These are phyloP conservation scores for Aurantiochytrium sp. DNA, from an alignment of 108 stramenopile genomes.

Conservation along the genomic window DNA sequence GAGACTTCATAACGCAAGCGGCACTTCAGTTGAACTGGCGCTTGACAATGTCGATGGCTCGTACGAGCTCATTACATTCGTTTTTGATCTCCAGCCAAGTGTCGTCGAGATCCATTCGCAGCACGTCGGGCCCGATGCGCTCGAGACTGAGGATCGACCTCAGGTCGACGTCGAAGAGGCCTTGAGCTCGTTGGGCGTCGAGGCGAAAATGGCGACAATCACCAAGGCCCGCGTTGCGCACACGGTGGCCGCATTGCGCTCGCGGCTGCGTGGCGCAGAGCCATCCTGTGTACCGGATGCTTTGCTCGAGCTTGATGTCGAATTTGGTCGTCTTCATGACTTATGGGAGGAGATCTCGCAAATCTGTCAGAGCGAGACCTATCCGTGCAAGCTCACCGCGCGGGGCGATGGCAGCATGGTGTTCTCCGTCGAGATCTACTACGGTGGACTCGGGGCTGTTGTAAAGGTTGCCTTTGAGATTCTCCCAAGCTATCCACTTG, in stretches of 20 bases:
- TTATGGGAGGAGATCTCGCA: not conserved
- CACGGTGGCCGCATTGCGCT: not conserved
- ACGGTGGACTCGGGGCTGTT: not conserved
- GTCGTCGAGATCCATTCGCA: not conserved
- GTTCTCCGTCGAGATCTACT: not conserved
- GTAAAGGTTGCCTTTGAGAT: not conserved
- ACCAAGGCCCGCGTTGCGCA: not conserved
- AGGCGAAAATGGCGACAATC: not conserved
- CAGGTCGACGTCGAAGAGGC: not conserved
- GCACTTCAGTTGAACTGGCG: not conserved
- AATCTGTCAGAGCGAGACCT: not conserved
- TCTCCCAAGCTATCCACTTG: not conserved
- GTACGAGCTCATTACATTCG: not conserved
- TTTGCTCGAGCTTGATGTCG: not conserved
- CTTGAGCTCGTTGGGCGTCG: not conserved
- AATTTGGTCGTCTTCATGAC: not conserved
- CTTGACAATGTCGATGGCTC: not conserved
- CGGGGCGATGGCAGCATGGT: not conserved
- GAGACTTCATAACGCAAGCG: not conserved
- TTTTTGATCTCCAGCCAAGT: not conserved
- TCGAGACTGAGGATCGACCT: not conserved
- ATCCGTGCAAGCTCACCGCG: not conserved
- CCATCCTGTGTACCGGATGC: not conserved
- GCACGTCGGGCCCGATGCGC: not conserved
- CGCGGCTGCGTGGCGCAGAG: not conserved